Conservation (phyloP, 495 filamentous ascomycete genomes). For the Chaetomium tenue region DNA sequence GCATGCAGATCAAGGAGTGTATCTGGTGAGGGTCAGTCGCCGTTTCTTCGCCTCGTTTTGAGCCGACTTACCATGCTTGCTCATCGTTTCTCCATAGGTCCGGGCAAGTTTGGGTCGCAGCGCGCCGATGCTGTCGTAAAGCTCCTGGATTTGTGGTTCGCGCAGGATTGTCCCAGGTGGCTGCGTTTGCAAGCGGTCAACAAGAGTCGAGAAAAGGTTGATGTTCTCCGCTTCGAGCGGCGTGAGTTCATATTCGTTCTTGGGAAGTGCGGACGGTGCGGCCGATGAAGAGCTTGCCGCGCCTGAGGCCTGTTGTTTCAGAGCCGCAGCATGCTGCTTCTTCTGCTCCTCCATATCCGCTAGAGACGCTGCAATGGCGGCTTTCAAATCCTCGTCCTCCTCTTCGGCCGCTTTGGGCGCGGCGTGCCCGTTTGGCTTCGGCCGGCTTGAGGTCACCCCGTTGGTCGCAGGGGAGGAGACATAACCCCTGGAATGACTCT, state of each 20-base stretch:
- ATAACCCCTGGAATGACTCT: slow-evolving; percentile 55
- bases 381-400: slow-evolving; percentile 90
- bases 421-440: slow-evolving; percentile 43
- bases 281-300: slow-evolving; percentile 38
- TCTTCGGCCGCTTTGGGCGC: slow-evolving; percentile 60
- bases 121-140: slow-evolving; percentile 93
- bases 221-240: slow-evolving; percentile 96
- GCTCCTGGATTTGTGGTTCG: slow-evolving; percentile 95
- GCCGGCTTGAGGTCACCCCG: slow-evolving; percentile 30
- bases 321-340: slow-evolving; percentile 73
- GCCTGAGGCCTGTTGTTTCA: slow-evolving; percentile 69
- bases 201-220: slow-evolving; percentile 90
- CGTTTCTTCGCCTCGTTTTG: slow-evolving; percentile 32
- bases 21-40: slow-evolving; percentile 50
- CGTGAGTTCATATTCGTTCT: slow-evolving; percentile 92
- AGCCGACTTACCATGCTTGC: slow-evolving; percentile 79
- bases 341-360: slow-evolving; percentile 99
- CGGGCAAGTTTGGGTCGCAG: slow-evolving; percentile 90
- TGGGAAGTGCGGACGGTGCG: slow-evolving; percentile 57
- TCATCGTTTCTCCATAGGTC: slow-evolving; percentile 99
- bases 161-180: slow-evolving; percentile 91
- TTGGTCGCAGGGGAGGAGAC: slow-evolving; percentile 43
- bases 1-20: slow-evolving; percentile 90
- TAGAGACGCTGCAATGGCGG: slow-evolving; percentile 93
- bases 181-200: slow-evolving; percentile 92